A percentile compares a stretch with the other conserved stretches of the same genome.
Conservation (phyloP, 2,329 filamentous ascomycete genomes). For the Clonostachys byssicola region DNA sequence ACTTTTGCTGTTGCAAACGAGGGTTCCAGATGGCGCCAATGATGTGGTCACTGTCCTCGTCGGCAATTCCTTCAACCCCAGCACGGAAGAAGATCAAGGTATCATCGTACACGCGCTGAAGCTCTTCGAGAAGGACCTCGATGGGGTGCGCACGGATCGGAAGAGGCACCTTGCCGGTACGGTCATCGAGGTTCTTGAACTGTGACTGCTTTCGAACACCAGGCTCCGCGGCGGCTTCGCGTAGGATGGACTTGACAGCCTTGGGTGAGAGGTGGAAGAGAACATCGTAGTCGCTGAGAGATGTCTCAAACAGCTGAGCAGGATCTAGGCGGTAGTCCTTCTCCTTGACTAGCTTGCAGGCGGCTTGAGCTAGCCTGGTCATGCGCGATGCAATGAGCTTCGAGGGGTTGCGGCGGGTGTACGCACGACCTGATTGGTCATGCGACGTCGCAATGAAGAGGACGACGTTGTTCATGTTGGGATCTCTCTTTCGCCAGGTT, state of each 20-base stretch:
- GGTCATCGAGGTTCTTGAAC: conserved; percentile 78
- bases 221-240: conserved; percentile 27
- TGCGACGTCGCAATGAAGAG: conserved; percentile 78
- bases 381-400: conserved; percentile 83
- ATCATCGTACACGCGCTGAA: conserved; percentile 63
- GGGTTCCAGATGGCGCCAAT: conserved; percentile 59
- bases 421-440: conserved; percentile 74
- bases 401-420: conserved; percentile 67
- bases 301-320: conserved; percentile 62
- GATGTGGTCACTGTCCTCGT: conserved; percentile 39
- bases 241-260: conserved; percentile 34
- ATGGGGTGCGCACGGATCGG: conserved; percentile 58
- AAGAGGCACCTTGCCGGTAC: conserved; percentile 35
- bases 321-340: conserved; percentile 47
- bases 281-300: conserved; percentile 78
- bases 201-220: conserved; percentile 32
- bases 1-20: conserved; percentile 48
- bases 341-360: conserved; percentile 55
- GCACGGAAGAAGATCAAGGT: conserved; percentile 75
- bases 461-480: conserved; percentile 77
- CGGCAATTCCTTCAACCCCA: conserved; percentile 19
- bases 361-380: conserved; percentile 75
- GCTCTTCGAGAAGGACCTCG: conserved; percentile 59
- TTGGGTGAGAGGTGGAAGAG: conserved; percentile 67
- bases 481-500: conserved; percentile 84